A percentile compares a stretch with the other conserved stretches of the same genome.
phyloP scores from a whole-genome alignment of 768 basidiomycete species.

The Podaxis carcinomalis region DNA sequence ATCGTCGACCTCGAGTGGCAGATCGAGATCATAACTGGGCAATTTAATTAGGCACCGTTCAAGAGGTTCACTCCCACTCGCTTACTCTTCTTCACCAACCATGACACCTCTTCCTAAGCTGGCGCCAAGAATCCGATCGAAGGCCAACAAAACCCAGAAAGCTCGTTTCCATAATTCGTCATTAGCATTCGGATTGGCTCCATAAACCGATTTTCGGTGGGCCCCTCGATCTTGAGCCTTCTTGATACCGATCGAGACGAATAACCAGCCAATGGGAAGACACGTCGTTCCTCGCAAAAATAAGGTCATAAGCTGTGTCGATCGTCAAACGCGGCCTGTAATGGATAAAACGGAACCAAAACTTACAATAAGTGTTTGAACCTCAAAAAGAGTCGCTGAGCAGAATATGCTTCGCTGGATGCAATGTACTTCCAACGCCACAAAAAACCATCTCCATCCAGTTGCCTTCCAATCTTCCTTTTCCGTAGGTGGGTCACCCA shows the following conservation, averaged over 20 bases:
- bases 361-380: conserved; percentile 41
- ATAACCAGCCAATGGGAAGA: conserved; percentile 49
- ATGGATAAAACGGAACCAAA: background rate
- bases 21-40: conserved; percentile 76
- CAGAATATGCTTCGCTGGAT: conserved; percentile 47
- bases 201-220: conserved; percentile 61
- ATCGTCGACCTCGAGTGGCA: conserved; percentile 80
- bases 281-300: conserved; percentile 49
- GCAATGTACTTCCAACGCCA: conserved; percentile 39
- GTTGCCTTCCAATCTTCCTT: conserved; percentile 48
- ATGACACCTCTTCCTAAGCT: conserved; percentile 52
- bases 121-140: conserved; percentile 54
- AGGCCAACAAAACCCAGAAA: conserved; percentile 66
- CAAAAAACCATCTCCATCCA: conserved; percentile 54
- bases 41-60: background rate
- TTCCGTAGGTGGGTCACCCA: background rate
- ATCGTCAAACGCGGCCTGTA: background rate
- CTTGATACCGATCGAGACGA: conserved; percentile 48
- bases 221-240: conserved; percentile 77
- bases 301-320: conserved; percentile 45
- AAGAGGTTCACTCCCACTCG: background rate
- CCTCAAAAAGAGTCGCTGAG: conserved; percentile 57
- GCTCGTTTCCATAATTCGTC: conserved; percentile 77
- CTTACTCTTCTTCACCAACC: conserved; percentile 66
- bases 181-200: conserved; percentile 40